Conservation (phyloP, 495 filamentous ascomycete species). For the Hypomontagnella submonticulosa region DNA sequence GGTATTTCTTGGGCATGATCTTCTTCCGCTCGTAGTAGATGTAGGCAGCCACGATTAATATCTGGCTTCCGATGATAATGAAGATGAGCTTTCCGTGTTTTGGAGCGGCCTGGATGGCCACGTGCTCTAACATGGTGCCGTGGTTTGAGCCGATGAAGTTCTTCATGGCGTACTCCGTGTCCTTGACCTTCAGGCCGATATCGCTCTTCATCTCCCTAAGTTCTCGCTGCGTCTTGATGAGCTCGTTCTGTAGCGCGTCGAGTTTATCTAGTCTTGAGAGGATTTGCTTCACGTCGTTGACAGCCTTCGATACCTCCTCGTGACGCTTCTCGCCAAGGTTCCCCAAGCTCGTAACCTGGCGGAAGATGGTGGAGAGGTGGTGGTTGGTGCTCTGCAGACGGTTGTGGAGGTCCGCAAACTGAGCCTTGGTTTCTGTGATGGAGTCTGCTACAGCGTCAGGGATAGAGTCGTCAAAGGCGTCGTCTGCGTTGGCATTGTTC, state of each 20-base stretch:
- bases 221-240: slow-evolving; percentile 74
- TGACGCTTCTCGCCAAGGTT: slow-evolving; percentile 68
- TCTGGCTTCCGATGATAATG: slow-evolving; percentile 79
- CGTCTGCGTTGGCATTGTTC: slow-evolving; percentile 43
- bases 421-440: slow-evolving; percentile 65
- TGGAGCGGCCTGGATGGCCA: slow-evolving; percentile 64
- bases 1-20: slow-evolving; percentile 89
- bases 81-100: slow-evolving; percentile 79
- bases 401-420: slow-evolving; percentile 85
- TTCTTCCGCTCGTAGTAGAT: slow-evolving; percentile 84
- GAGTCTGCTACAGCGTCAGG: slow-evolving; percentile 60
- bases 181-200: slow-evolving; percentile 62
- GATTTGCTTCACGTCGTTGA: slow-evolving; percentile 54
- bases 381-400: slow-evolving; percentile 81
- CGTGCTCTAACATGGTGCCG: slow-evolving; percentile 68
- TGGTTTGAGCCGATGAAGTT: slow-evolving; percentile 78
- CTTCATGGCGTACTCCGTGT: slow-evolving; percentile 80
- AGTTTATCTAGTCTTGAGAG: slow-evolving; percentile 55
- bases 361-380: slow-evolving; percentile 74
- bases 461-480: slow-evolving; percentile 56
- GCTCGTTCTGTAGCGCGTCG: slow-evolving; percentile 56
- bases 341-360: slow-evolving; percentile 64
- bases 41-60: slow-evolving; percentile 74
- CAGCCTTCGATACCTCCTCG: slow-evolving; percentile 58
- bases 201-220: slow-evolving; percentile 65